phyloP scores from a whole-genome alignment of 2,329 filamentous ascomycete species.

The Scedosporium boydii region DNA sequence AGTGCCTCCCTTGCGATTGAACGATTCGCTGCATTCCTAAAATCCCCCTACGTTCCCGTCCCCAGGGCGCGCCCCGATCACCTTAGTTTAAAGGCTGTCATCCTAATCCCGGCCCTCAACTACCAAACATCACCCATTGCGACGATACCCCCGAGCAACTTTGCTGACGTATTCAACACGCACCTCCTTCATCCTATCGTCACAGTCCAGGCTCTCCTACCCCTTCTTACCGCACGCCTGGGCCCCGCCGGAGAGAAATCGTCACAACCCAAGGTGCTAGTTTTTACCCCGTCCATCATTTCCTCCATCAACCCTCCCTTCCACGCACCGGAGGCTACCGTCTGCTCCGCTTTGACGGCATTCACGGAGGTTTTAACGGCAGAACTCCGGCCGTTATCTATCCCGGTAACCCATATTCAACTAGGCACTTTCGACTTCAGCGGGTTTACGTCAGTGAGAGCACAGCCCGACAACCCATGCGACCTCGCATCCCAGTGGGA shows the following conservation, averaged over 20 bases:
- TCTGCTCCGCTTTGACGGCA: constrained; percentile 77
- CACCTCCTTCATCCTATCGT: constrained; percentile 85
- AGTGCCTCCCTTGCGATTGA: constrained; percentile 60
- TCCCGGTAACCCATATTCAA: constrained; percentile 79
- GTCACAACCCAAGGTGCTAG: constrained; percentile 56
- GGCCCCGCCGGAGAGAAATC: constrained; percentile 40
- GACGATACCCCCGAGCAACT: constrained; percentile 71
- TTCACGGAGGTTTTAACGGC: constrained; percentile 73
- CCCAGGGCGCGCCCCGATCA: constrained; percentile 67
- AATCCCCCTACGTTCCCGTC: constrained; percentile 65
- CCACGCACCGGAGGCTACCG: constrained; percentile 75
- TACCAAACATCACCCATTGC: constrained; percentile 79
- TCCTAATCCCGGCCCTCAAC: constrained; percentile 72
- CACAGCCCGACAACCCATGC: constrained; percentile 16
- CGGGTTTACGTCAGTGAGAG: constrained; percentile 41
- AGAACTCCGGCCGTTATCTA: constrained; percentile 66
- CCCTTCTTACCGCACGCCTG: constrained; percentile 57
- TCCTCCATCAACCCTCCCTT: constrained; percentile 71
- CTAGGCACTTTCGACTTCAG: constrained; percentile 85
- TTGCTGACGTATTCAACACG: constrained; percentile 86
- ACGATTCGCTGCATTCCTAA: constrained; percentile 62
- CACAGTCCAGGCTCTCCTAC: constrained; percentile 82
- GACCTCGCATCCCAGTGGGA: constrained; percentile 51
- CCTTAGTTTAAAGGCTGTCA: constrained; percentile 66
- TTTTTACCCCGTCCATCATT: constrained; percentile 73